Evolutionary conservation across 2,329 filamentous ascomycete genomes (phyloP).

Genomic region (Ascochyta koolunga): DNA sequence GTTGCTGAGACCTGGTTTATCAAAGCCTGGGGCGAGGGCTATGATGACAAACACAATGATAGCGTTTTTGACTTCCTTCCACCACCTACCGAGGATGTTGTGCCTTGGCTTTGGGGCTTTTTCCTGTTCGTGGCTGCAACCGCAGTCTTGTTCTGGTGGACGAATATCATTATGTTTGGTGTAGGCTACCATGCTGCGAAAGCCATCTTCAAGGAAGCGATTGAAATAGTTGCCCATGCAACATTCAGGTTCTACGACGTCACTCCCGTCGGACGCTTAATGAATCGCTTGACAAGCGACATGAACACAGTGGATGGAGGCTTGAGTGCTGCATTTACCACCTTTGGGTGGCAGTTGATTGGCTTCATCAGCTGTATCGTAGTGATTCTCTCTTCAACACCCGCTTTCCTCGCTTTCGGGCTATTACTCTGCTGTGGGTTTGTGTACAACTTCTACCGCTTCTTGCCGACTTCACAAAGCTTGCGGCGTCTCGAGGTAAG

Average conservation of each 20-base stretch:
- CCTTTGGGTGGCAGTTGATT: constrained; percentile 72
- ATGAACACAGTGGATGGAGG: constrained; percentile 88
- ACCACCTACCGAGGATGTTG: constrained; percentile 68
- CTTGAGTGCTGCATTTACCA: constrained; percentile 75
- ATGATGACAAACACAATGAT: constrained; percentile 51
- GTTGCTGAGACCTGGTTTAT: constrained; percentile 79
- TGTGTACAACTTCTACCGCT: constrained; percentile 74
- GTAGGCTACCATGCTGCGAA: constrained; percentile 81
- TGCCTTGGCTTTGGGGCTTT: constrained; percentile 77
- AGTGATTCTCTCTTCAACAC: constrained; percentile 81
- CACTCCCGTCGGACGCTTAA: constrained; percentile 84
- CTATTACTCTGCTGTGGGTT: constrained; percentile 71
- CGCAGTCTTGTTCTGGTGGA: constrained; percentile 57
- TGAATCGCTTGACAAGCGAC: constrained; percentile 91
- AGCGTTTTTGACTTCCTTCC: constrained; percentile 61
- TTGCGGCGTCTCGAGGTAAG: constrained; percentile 74
- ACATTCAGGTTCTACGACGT: constrained; percentile 92
- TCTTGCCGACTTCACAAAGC: constrained; percentile 82
- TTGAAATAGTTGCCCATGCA: constrained; percentile 75
- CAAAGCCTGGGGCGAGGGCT: constrained; percentile 85
- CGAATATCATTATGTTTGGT: constrained; percentile 72
- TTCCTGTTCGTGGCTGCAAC: constrained; percentile 59
- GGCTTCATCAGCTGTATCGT: constrained; percentile 74
- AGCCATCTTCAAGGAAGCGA: constrained; percentile 73
- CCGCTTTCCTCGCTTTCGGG: constrained; percentile 76